Evolutionary conservation across 2,329 filamentous ascomycete genomes (phyloP).

Genomic region (Clarireedia hainanense): DNA sequence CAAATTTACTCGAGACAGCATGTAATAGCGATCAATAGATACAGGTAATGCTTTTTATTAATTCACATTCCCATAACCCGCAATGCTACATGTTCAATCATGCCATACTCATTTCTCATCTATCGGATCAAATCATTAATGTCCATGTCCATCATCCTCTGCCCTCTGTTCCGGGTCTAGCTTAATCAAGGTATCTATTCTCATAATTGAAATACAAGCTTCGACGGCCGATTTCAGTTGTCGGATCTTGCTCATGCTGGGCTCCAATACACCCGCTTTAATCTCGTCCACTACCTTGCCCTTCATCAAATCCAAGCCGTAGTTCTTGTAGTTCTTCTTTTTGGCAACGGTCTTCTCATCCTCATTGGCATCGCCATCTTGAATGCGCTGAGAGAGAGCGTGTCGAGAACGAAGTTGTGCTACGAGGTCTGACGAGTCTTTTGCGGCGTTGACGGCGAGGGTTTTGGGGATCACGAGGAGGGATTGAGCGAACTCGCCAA

Average conservation of each 20-base stretch:
- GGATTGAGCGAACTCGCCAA: conserved; percentile 92
- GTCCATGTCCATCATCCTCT: conserved; percentile 78
- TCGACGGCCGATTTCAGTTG: conserved; percentile 98
- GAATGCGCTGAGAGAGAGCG: conserved; percentile 84
- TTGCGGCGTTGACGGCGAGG: conserved; percentile 91
- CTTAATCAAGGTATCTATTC: conserved; percentile 98
- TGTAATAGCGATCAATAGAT: not conserved
- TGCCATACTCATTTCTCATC: conserved; percentile 8
- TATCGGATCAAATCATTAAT: conserved; percentile 42
- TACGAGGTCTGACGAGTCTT: conserved; percentile 90
- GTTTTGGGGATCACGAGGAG: conserved; percentile 95
- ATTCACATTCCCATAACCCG: conserved; percentile 5
- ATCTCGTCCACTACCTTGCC: conserved; percentile 89
- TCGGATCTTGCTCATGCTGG: conserved; percentile 95
- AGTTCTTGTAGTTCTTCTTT: conserved; percentile 98
- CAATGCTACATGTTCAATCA: conserved; percentile 9
- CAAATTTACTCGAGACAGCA: too few species aligned
- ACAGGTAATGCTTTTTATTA: conserved; percentile 7
- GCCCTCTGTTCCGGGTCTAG: conserved; percentile 80
- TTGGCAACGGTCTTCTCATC: conserved; percentile 84
- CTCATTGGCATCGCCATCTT: conserved; percentile 75
- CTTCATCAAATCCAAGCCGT: conserved; percentile 82
- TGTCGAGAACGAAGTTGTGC: conserved; percentile 92
- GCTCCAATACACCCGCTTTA: conserved; percentile 92
- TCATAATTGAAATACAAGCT: conserved; percentile 98